Conservation (phyloP, 306 rosid species). For the Pyrus bretschneideri region DNA sequence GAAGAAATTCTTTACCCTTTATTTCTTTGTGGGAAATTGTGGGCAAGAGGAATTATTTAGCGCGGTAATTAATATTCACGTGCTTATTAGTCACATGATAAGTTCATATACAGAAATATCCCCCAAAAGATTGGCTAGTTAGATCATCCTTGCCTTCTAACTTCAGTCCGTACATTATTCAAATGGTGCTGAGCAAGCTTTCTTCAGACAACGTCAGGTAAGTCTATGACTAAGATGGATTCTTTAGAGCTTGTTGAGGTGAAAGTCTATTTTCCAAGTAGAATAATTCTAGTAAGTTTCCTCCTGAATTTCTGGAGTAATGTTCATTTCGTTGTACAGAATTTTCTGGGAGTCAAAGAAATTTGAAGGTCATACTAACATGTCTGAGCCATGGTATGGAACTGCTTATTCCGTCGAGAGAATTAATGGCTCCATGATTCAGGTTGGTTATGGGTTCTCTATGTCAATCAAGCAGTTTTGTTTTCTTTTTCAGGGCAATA, state of each 20-base stretch:
- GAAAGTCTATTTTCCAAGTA: no score
- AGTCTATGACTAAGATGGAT: slow-evolving; percentile 7
- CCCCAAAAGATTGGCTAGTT: slow-evolving; percentile 81
- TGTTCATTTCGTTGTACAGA: slow-evolving; percentile 40
- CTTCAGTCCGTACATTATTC: slow-evolving; percentile 50
- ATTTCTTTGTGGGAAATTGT: no score
- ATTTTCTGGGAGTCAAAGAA: slow-evolving; percentile 83
- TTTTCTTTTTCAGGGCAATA: slow-evolving; percentile 9
- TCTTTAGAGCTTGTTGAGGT: not conserved
- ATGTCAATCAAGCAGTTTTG: not conserved
- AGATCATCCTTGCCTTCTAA: slow-evolving; percentile 73
- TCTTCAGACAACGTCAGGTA: slow-evolving; percentile 71
- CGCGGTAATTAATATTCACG: not conserved
- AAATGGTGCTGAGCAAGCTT: slow-evolving; percentile 61
- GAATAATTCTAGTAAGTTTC: no score
- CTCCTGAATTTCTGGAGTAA: not conserved
- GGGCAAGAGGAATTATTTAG: not conserved
- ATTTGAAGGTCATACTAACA: slow-evolving; percentile 67
- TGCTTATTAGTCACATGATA: slow-evolving; percentile 2
- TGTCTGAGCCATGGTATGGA: slow-evolving; percentile 92
- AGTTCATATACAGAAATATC: slow-evolving; percentile 51
- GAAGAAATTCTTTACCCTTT: no score
- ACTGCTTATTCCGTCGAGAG: slow-evolving; percentile 69
- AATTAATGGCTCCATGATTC: slow-evolving; percentile 39
- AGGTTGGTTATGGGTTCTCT: slow-evolving; percentile 41